phyloP scores from a whole-genome alignment of 306 rosid species.

The Spatholobus suberectus region DNA sequence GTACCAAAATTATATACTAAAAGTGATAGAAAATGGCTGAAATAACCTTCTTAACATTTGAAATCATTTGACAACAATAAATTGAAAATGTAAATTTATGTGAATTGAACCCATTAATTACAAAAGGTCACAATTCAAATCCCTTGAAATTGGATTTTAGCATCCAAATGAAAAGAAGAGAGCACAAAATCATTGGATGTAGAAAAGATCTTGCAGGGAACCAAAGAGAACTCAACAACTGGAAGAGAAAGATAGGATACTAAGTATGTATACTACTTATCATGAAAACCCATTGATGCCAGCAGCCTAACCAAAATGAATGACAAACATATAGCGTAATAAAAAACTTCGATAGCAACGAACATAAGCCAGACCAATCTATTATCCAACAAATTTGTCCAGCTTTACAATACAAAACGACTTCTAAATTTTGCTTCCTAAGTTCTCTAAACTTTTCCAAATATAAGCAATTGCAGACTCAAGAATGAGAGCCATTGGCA shows the following conservation, averaged over 20 bases:
- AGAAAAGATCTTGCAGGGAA: conserved; percentile 18
- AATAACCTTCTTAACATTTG: not conserved
- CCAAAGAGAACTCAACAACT: not conserved
- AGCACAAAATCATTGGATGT: not conserved
- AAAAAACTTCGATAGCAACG: not conserved
- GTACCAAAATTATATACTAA: not conserved
- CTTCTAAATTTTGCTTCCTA: not conserved
- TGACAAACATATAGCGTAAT: not conserved
- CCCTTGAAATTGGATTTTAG: conserved; percentile 14
- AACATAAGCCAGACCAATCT: conserved; percentile 22
- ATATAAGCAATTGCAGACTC: not conserved
- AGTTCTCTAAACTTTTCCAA: not conserved
- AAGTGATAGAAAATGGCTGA: not conserved
- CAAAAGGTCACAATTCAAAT: not conserved
- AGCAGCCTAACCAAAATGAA: not conserved
- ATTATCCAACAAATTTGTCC: not conserved
- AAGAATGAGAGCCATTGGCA: not conserved
- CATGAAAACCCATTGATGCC: not conserved
- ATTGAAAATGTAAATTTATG: not conserved
- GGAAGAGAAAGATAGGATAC: not conserved
- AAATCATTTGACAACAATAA: not conserved
- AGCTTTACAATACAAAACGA: not conserved
- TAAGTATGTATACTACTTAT: not conserved
- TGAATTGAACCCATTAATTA: not conserved
- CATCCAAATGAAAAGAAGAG: conserved; percentile 19